These are phyloP conservation scores for Xylariales sp. DNA, from an alignment of 2,329 filamentous ascomycete species.

Conservation along the genomic window DNA sequence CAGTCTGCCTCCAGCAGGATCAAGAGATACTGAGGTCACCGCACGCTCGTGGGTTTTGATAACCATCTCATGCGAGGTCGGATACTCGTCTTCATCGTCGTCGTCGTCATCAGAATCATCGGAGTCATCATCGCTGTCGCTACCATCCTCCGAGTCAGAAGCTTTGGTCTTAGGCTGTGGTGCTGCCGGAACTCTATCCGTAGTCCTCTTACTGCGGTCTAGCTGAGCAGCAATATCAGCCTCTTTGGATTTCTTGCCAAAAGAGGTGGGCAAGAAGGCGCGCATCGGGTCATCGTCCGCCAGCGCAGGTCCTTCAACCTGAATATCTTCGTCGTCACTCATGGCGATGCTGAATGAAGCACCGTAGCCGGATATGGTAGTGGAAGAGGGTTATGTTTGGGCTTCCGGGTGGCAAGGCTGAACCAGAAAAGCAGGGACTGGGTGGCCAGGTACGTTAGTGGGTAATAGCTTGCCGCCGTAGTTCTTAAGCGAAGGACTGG, in stretches of 20 bases:
- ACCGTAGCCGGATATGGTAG: too few species aligned
- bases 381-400: too few species aligned
- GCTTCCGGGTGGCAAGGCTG: too few species aligned
- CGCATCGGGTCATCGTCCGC: slow-evolving; percentile 66
- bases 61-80: slow-evolving; percentile 87
- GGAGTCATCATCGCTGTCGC: slow-evolving; percentile 34
- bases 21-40: slow-evolving; percentile 78
- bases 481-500: too few species aligned
- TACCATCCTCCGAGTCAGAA: slow-evolving; percentile 19
- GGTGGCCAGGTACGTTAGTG: too few species aligned
- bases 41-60: slow-evolving; percentile 89
- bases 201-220: slow-evolving; percentile 65
- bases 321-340: slow-evolving; percentile 58
- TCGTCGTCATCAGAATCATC: slow-evolving; percentile 55
- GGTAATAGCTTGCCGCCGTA: too few species aligned
- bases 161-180: slow-evolving; percentile 19
- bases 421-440: too few species aligned
- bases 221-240: slow-evolving; percentile 77
- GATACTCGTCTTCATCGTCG: slow-evolving; percentile 81
- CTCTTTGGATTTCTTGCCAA: slow-evolving; percentile 75
- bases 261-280: slow-evolving; percentile 74
- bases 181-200: slow-evolving; percentile 30
- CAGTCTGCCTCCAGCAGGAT: slow-evolving; percentile 78
- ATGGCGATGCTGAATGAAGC: too few species aligned
- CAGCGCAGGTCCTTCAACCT: slow-evolving; percentile 50